Base-by-base conservation (phyloP, 768 basidiomycete genomes). In the Kwoniella botswanensis region DNA sequence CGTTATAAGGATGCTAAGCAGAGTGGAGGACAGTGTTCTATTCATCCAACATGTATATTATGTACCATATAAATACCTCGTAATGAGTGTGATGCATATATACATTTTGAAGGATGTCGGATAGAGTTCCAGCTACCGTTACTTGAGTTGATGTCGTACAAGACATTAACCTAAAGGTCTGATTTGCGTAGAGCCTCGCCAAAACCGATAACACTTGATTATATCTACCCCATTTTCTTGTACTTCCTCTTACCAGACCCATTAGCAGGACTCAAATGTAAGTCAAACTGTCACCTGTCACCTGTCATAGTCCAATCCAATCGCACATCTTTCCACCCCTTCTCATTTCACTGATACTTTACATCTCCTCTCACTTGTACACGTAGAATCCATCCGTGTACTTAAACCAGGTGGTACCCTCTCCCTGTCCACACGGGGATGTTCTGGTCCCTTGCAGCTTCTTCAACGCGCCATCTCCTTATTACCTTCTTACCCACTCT, bases 211-310 rank as follows among this genome's bases (percentile, higher is more conserved):
- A 63, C 15, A 63, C 61, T 4, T 21, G 61, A 63, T 18, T 63
- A 44, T 18, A 43, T 63, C 12, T 63, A 3, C 26, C 2, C n/a
- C 41, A 63, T 4, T 26, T 63, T 63, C 26, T 46, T 63, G 18
- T 63, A 63, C n/a, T 63, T 63, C 26, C 61, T 63, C 42, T 22
- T 63, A 10, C 17, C 35, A 52, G 46, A 63, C 26, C 61, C 61
- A 10, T n/a, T 63, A 43, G 29, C 21, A 44, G 61, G 43, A 24
- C 43, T 63, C 18, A 21, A 46, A 63, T 3, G 61, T 62, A n/a
- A 62, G 61, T 44, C 11, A 46, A 12, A 7, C 26, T 26, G 26
- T 26, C 26, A 26, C 26, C 26, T 26, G 26, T 26, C 26, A 26
- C 26, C 24, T 26, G 24, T 26, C 3, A 26, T 26, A 26, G 26